Evolutionary conservation across 148 eudicot genomes (phyloP), one percentile per base, ranked within the genome.

Genomic region (Rhododendron simsii): DNA sequence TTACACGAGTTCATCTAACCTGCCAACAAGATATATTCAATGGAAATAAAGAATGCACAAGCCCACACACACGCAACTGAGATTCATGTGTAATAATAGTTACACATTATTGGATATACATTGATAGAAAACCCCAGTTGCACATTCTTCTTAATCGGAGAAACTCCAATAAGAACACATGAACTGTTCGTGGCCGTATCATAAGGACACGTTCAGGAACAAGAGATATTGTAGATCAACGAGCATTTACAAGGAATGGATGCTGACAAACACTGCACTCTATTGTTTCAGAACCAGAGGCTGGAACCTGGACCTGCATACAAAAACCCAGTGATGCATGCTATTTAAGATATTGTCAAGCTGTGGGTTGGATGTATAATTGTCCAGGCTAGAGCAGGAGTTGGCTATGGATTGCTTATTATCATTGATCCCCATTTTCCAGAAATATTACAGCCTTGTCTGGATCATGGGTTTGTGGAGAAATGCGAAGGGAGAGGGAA

Each of bases 191-290:
- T 82, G 23, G 51, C 48, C 1, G 51, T 63, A 61, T 18, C 65
- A 82, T 47, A 82, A 39, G 33, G 5, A 39, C 53, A 41, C 21
- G 33, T 1, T 11, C 8, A 63, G 53, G 37, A 74, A 71, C 37
- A 55, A 3, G 13, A 37, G 50, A 3, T 9, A 63, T 7, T 8
- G 71, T 53, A 14, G 45, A 84, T 91, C 90, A 91, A 82, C 89
- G 75, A 85, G 94, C 94, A 85, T 75, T 89, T 37, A 95, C 94
- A 75, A 94, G 91, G 92, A 95, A 95, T 12, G 97, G 93, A 85
- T 95, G 96, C 85, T 94, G 98, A 89, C 98, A 95, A 30, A 95
- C 95, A 82, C 96, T 93, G 92, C 98, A 95, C 87, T 94, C 98
- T 15, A 95, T 92, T 23, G 93, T 95, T 84, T 95, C 94, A 13